Base-by-base conservation (phyloP, 2,329 filamentous ascomycete genomes). In the Tolypocladium inflatum region DNA sequence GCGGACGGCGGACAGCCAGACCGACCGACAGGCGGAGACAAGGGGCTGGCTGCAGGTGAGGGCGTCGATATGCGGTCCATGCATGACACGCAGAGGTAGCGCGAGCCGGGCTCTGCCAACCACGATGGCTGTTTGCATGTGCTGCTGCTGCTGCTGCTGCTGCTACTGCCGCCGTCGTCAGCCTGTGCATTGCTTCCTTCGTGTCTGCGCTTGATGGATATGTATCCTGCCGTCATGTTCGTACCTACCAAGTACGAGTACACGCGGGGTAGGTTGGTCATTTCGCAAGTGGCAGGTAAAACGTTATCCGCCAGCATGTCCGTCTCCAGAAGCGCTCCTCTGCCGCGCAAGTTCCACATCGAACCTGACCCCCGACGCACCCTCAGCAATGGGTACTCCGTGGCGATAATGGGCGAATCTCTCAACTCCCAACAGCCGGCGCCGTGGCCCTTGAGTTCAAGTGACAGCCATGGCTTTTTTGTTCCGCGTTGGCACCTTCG, bases 31-130 rank as follows among this genome's bases (percentile, higher is more conserved):
- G 35, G 35, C 10, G 11, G 11, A 33, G 5, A 33, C 9, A 35
- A 35, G 9, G 65, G 64, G n/a, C 64, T 67, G 4, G 66, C 68
- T 35, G 59, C 30, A 63, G 63, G 62, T 19, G 62, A 63, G 39
- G 65, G 61, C 51, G 55, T 55, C 11, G 67, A 69, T 50, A 67
- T 64, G 19, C 61, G 54, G 41, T 58, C 64, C 13, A 54, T 54
- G 35, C 51, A 54, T 54, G 52, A 41, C 52, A 30, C n/a, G n/a
- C 52, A 54, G 35, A 30, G 21, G 21, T 26, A 26, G 52, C 30
- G n/a, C 23, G 17, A 3, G n/a, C 3, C 38, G 13, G 38, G 38
- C 37, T 38, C 37, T 38, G 21, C 42, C 21, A 3, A 2, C 5
- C 43, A 23, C 15, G 38, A 30, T 19, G 17, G 23, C 43, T 48